These are phyloP conservation scores for Boletellus ananiceps DNA, from an alignment of 768 basidiomycete genomes.

Conservation along the genomic window DNA sequence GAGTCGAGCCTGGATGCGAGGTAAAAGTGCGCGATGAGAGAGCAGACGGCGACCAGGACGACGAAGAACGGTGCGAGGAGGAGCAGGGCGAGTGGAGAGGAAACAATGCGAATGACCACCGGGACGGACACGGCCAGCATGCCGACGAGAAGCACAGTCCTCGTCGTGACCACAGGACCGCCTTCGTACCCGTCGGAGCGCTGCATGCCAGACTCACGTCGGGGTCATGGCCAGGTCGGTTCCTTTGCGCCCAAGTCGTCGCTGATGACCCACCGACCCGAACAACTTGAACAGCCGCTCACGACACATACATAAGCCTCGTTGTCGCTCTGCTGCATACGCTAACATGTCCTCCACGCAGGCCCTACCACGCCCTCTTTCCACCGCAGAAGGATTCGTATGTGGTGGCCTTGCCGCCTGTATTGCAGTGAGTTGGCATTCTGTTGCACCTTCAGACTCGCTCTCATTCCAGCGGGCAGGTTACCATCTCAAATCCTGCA, in stretches of 20 bases:
- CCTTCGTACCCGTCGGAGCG: conserved; percentile 22
- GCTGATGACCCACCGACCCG: background rate
- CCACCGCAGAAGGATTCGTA: conserved; percentile 76
- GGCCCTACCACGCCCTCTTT: conserved; percentile 35
- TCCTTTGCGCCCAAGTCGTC: background rate
- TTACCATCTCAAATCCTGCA: conserved; percentile 74
- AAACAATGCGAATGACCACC: conserved; percentile 47
- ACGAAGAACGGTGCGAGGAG: conserved; percentile 61
- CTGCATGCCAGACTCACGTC: conserved; percentile 11
- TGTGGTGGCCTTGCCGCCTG: conserved; percentile 91
- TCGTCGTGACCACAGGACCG: conserved; percentile 41
- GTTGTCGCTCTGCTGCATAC: background rate
- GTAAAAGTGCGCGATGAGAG: conserved; percentile 51
- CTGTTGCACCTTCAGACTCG: background rate
- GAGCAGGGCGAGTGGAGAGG: conserved; percentile 62
- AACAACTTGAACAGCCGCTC: background rate
- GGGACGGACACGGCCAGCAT: conserved; percentile 57
- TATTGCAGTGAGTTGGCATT: conserved; percentile 58
- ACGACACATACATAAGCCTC: conserved; percentile 2
- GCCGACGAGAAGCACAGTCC: conserved; percentile 53
- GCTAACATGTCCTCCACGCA: conserved; percentile 17
- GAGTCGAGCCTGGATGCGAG: conserved; percentile 58
- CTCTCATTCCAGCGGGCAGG: conserved; percentile 38
- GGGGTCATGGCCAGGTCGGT: background rate
- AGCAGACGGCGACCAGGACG: conserved; percentile 43